Conservation (phyloP, 2,329 filamentous ascomycete genomes). For the Talaromyces sp. region DNA sequence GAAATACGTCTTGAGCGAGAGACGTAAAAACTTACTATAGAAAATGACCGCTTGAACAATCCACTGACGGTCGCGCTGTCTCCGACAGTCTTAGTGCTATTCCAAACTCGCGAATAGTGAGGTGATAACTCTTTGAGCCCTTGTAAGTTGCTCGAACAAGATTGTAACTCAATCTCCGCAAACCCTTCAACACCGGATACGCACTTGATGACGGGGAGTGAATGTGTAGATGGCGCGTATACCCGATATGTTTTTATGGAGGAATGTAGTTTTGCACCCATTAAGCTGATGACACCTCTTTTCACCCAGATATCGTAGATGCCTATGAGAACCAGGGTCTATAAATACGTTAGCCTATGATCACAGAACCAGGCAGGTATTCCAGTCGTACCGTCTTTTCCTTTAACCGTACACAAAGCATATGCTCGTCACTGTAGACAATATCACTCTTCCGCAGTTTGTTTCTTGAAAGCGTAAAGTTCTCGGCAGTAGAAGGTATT, state of each 20-base stretch:
- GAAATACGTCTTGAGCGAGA: not conserved
- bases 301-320: slow-evolving; percentile 59
- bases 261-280: slow-evolving; percentile 58
- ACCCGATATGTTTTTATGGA: slow-evolving; percentile 47
- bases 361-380: not conserved
- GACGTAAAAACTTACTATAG: slow-evolving; percentile 36
- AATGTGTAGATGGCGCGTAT: slow-evolving; percentile 57
- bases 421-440: slow-evolving; percentile 38
- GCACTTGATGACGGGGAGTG: slow-evolving; percentile 54
- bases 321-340: slow-evolving; percentile 50
- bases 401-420: slow-evolving; percentile 41
- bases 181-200: slow-evolving; percentile 42
- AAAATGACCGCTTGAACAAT: slow-evolving; percentile 38
- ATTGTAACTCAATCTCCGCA: slow-evolving; percentile 51
- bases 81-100: slow-evolving; percentile 34
- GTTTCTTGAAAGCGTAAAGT: slow-evolving; percentile 42
- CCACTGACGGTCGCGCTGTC: slow-evolving; percentile 37
- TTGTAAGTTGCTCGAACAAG: slow-evolving; percentile 46
- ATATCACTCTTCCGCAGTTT: slow-evolving; percentile 39
- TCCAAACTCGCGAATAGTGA: slow-evolving; percentile 56
- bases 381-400: slow-evolving; percentile 37
- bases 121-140: slow-evolving; percentile 51
- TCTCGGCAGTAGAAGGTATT: slow-evolving; percentile 32
- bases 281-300: slow-evolving; percentile 55
- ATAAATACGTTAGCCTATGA: not conserved